These are phyloP conservation scores for Cercophora scortea DNA, from an alignment of 495 filamentous ascomycete species.

Conservation along the genomic window DNA sequence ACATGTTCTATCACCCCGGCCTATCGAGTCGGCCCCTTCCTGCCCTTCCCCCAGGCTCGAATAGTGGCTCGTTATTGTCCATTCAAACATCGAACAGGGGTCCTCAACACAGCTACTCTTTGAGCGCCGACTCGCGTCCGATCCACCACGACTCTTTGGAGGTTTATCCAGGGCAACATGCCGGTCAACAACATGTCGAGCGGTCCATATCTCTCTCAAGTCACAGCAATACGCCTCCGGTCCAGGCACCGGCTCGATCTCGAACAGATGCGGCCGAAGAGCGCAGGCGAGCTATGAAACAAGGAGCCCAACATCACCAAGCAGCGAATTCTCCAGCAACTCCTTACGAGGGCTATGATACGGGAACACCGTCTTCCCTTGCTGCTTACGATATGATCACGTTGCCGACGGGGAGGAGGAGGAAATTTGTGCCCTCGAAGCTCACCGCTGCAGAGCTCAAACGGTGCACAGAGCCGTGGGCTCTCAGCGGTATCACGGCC, in stretches of 20 bases:
- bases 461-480: slow-evolving; percentile 86
- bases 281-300: slow-evolving; percentile 47
- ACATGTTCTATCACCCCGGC: slow-evolving; percentile 91
- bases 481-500: slow-evolving; percentile 73
- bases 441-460: slow-evolving; percentile 77
- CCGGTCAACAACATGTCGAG: slow-evolving; percentile 52
- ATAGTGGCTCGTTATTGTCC: slow-evolving; percentile 32
- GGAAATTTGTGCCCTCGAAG: slow-evolving; percentile 82
- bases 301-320: slow-evolving; percentile 48
- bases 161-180: slow-evolving; percentile 18
- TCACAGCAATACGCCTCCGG: slow-evolving; percentile 71
- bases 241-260: slow-evolving; percentile 76
- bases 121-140: slow-evolving; percentile 30
- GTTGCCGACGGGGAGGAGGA: slow-evolving; percentile 59
- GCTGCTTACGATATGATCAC: slow-evolving; percentile 62
- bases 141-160: slow-evolving; percentile 26
- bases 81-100: slow-evolving; percentile 23
- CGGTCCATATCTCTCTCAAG: slow-evolving; percentile 79
- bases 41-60: slow-evolving; percentile 56
- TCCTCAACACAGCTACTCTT: slow-evolving; percentile 31
- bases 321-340: slow-evolving; percentile 35
- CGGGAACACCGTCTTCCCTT: slow-evolving; percentile 43
- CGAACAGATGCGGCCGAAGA: slow-evolving; percentile 85
- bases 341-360: slow-evolving; percentile 41
- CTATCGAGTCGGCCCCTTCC: slow-evolving; percentile 66